Base-by-base conservation (phyloP, 208 protist species). In the Wallacemonas sp. region DNA sequence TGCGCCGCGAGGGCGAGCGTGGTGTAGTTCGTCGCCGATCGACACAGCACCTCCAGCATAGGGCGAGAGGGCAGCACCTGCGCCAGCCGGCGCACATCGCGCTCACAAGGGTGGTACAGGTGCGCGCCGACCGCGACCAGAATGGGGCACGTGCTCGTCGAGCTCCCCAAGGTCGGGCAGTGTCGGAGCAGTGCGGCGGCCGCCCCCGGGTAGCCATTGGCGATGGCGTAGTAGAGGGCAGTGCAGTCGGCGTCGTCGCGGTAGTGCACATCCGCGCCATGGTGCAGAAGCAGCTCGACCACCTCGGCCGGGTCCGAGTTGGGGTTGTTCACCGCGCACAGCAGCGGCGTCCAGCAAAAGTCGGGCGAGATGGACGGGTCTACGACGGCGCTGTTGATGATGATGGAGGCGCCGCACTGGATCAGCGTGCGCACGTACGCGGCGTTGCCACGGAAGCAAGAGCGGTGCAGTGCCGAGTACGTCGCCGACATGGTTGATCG, bases 321-420 rank as follows among this genome's bases (percentile, higher is more conserved):
- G 2, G 83, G 84, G 74, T 95, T 95, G 84, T 96, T 96, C 57
- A 94, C 88, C 16, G 91, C 87, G 62, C 88, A 96, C 41, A 96
- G 65, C 49, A 96, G 76, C 46, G 91, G 86, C 10, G 91, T 93
- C 88, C 91, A 96, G 68, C 77, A 91, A 62, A 86, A 96, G 50
- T 63, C 57, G 0, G 69, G 22, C 1, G 74, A 76, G 46, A 87
- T 70, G 1, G 65, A 57, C 0, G 83, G 79, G 73, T 93, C 87
- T 5, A 82, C 54, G 4, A 93, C 57, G 14, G 81, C 77, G 54
- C 55, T 77, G 72, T 96, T 96, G 46, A 96, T 72, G 11, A 93
- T 70, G n/a, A 86, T 72, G 23, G 73, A 63, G n/a, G 77, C 83
- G n/a, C 91, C 91, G 33, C 87, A 87, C 28, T 57, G 39, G 10